These are phyloP conservation scores for Xylariaceae sp. DNA, from an alignment of 2,329 filamentous ascomycete species.

Conservation along the genomic window DNA sequence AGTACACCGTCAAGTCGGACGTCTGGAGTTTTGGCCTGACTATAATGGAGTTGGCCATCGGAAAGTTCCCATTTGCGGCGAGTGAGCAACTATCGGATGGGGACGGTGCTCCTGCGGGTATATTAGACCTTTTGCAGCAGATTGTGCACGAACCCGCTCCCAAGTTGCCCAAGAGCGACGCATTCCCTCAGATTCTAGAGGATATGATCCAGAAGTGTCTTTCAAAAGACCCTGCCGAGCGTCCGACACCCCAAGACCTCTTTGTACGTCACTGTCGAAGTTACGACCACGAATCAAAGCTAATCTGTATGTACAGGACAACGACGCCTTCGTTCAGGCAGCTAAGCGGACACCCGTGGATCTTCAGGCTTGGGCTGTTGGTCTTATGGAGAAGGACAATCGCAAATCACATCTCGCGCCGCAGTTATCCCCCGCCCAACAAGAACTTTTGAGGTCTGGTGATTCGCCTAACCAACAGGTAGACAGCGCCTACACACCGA, in stretches of 20 bases:
- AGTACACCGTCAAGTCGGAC: constrained; percentile 96
- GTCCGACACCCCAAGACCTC: constrained; percentile 88
- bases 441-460: constrained; percentile 63
- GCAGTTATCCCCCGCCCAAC: constrained; percentile 70
- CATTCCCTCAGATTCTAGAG: constrained; percentile 89
- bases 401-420: constrained; percentile 89
- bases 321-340: constrained; percentile 90
- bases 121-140: constrained; percentile 90
- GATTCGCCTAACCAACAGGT: constrained; percentile 53
- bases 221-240: constrained; percentile 79
- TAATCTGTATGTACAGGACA: constrained; percentile 55
- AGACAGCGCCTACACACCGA: constrained; percentile 53
- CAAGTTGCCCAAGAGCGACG: constrained; percentile 90
- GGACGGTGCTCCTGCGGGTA: constrained; percentile 83
- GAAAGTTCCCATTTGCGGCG: constrained; percentile 87
- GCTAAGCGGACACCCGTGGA: constrained; percentile 96
- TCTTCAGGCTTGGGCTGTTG: constrained; percentile 85
- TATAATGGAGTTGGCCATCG: constrained; percentile 96
- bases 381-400: constrained; percentile 91
- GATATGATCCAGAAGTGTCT: constrained; percentile 97
- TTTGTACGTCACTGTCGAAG: constrained; percentile 58
- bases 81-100: constrained; percentile 66
- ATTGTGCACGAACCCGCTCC: constrained; percentile 96
- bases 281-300: constrained; percentile 19
- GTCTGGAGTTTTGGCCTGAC: constrained; percentile 97